Evolutionary conservation across 2,329 filamentous ascomycete genomes (phyloP), one percentile per base, ranked within the genome.

Genomic region (Trichoderma sp.): DNA sequence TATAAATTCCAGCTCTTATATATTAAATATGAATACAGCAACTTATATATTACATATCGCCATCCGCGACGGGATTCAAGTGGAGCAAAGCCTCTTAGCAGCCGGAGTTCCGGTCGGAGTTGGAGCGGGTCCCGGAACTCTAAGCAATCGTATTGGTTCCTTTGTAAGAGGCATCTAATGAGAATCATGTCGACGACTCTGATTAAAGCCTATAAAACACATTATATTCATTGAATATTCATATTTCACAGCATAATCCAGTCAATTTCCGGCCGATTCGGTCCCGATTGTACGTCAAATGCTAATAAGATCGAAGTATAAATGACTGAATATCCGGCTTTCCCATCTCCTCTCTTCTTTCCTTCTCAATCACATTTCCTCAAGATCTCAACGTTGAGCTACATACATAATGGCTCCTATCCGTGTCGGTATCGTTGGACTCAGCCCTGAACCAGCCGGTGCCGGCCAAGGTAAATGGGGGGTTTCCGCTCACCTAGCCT

Each of bases 401-500:
- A 13, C 17, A 50, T 34, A 15, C 15, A 6, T 7, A 57, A 75
- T 75, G 73, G 57, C 74, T 32, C 74, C 74, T 6, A 77, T 74
- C 23, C 71, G 75, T 23, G 73, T 74, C n/a, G 74, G 71, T 28
- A 64, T 77, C 20, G 69, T 76, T 28, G 75, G 74, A 28, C 72
- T 76, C 28, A 50, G 53, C 8, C 8, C 68, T 28, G 20, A 64
- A 1, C 20, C 23, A 5, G 57, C 50, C 12, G 20, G 57, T 8
- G 13, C 47, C 1, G 69, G 69, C 5, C 43, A 69, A 20, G 73
- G 73, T 15, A 55, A 34, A 82, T 88, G 74, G 88, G 87, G 43
- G 82, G 88, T 69, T 86, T 84, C 9, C 78, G 84, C 72, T 78
- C 89, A 89, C 76, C 83, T 90, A 9, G 76, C 82, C 28, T 83